Conservation (phyloP, 2,329 filamentous ascomycete genomes). For the Trichoderma koningiopsis region DNA sequence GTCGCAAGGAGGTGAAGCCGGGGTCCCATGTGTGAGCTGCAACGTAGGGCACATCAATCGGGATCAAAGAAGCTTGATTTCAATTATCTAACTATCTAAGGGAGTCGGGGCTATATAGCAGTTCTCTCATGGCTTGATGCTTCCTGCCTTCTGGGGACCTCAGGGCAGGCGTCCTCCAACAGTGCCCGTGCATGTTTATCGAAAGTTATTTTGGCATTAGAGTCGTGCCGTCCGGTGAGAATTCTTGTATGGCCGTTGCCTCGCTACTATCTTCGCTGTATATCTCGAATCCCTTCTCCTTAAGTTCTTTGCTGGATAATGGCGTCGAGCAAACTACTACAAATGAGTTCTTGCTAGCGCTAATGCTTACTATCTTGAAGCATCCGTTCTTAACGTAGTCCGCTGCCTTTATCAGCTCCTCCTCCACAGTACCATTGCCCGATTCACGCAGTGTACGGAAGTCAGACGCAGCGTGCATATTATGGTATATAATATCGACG, state of each 20-base stretch:
- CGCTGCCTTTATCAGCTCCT: not conserved
- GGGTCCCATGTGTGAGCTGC: too few relatives aligned
- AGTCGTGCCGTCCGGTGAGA: conserved; percentile 30
- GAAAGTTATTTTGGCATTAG: conserved; percentile 83
- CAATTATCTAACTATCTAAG: too few relatives aligned
- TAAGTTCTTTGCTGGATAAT: not conserved
- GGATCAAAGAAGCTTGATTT: too few relatives aligned
- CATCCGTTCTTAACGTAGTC: not conserved
- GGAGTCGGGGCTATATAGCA: too few relatives aligned
- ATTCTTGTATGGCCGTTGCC: not conserved
- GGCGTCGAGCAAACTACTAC: not conserved
- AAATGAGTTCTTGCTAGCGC: not conserved
- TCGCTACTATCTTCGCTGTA: not conserved
- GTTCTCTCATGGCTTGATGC: too few relatives aligned
- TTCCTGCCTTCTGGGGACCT: too few relatives aligned
- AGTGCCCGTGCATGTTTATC: conserved; percentile 79
- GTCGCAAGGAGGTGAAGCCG: too few relatives aligned
- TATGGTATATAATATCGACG: not conserved
- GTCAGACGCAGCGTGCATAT: not conserved
- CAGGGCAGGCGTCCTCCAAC: too few relatives aligned
- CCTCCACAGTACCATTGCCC: not conserved
- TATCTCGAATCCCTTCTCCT: not conserved
- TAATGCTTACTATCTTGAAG: not conserved
- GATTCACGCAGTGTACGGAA: not conserved
- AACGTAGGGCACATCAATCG: too few relatives aligned